Base-by-base conservation (phyloP, 805 yeast genomes). In the Cyberlindnera meyerae region DNA sequence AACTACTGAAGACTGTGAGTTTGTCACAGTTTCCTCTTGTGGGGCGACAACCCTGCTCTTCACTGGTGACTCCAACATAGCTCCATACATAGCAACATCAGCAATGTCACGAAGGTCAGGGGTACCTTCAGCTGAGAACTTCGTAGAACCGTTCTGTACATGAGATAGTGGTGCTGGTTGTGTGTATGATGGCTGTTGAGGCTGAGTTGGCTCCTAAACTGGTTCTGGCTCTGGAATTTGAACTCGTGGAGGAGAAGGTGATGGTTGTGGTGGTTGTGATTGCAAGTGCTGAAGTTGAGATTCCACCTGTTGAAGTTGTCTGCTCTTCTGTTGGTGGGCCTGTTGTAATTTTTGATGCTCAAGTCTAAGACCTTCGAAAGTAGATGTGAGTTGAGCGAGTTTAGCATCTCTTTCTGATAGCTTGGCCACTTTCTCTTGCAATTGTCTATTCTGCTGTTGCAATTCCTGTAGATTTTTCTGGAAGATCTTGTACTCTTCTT, bases 81-180 rank as follows among this genome's bases (percentile, higher is more conserved):
- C 39, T 29, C 44, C 29, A 18, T 39, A 44, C 11, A 50, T 5
- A 12, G 60, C 55, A 32, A 43, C 45, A 25, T 48, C 53, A 4
- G 54, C 39, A 29, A 54, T 37, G 36, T 54, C 58, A 33, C 54
- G 47, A 14, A 54, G 36, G 43, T 53, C 59, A 16, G 59, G 58
- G 1, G 59, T 54, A n/a, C 57, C 59, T 36, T 34, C 40, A 8
- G 22, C 33, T 9, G 50, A 40, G 11, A 42, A 24, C 18, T n/a
- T n/a, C n/a, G n/a, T n/a, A n/a, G n/a, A n/a, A n/a, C n/a, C n/a
- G n/a, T n/a, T n/a, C n/a, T n/a, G n/a, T n/a, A n/a, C n/a, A n/a
- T n/a, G n/a, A n/a, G n/a, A n/a, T n/a, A n/a, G n/a, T n/a, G n/a
- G n/a, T 27, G 17, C n/a, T 17, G 30, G 35, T 14, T 27, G 29